A percentile compares a stretch with the other conserved stretches of the same genome.
Evolutionary conservation across 2,329 filamentous ascomycete species (phyloP).

Genomic region (Graphium sp.): DNA sequence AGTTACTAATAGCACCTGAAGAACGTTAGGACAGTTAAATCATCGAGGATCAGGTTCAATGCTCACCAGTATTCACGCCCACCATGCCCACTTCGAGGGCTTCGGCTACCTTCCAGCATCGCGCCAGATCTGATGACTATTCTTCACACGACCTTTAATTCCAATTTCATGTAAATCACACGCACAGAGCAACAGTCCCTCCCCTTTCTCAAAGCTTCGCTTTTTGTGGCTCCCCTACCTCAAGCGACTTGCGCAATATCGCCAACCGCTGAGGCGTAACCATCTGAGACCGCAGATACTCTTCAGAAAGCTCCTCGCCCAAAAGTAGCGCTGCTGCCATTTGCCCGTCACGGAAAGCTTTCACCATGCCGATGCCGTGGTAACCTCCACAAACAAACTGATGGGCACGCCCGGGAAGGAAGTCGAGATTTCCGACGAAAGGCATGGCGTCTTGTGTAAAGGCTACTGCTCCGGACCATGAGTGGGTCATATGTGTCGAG

Average conservation of each 20-base stretch:
- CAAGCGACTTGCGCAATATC: no score
- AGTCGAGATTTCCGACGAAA: constrained; percentile 6
- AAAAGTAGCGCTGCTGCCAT: constrained; percentile 4
- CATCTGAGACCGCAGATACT: constrained; percentile 6
- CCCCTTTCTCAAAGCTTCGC: no score
- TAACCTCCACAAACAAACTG: constrained; percentile 8
- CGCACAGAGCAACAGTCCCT: no score
- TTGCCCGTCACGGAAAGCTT: constrained; percentile 5
- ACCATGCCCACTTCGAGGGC: constrained; percentile 27
- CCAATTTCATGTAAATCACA: no score
- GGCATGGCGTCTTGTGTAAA: constrained; percentile 8
- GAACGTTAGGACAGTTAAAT: no score
- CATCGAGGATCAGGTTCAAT: no score
- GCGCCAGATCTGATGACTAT: constrained; percentile 37
- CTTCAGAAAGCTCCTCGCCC: constrained; percentile 2
- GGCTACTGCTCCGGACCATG: constrained; percentile 8
- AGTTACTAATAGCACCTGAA: no score
- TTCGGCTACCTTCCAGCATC: constrained; percentile 24
- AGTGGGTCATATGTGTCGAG: constrained; percentile 2
- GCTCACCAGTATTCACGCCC: constrained; percentile 12
- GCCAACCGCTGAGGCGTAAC: no score
- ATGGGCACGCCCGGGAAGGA: constrained; percentile 4
- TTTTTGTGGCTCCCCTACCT: no score
- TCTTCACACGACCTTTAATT: no score
- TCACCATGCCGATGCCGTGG: constrained; percentile 8